Base-by-base conservation (phyloP, 1,284 basidiomycete species). In the Sporisorium graminicola region DNA sequence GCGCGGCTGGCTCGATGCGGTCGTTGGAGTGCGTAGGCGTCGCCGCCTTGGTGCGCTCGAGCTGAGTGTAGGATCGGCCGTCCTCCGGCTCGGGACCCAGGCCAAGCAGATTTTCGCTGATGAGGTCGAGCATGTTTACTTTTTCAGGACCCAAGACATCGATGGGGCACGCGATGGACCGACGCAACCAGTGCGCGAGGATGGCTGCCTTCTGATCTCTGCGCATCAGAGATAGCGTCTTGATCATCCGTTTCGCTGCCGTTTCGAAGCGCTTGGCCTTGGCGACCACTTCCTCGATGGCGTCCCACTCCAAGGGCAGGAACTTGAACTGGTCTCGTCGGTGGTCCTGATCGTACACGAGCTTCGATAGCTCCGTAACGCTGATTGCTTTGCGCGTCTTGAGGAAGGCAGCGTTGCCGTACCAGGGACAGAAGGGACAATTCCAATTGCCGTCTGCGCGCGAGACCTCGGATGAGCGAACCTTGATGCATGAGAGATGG, bases 391-490 rank as follows among this genome's bases (percentile, higher is more conserved):
- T 70, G 43, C 68, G 68, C n/a, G 12, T 50, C 50, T 72, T 75
- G 58, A 71, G 58, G 49, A 72, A 51, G 9, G 59, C 31, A 14
- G 63, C 37, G 22, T 33, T 51, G 47, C 49, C 58, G 51, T 40
- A 42, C 62, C 65, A 72, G 12, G 77, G 73, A 55, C 83, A 85
- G 65, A 85, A 74, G 18, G 71, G 74, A 43, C 83, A 85, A 2
- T 33, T 44, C 79, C 79, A 85, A 31, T 55, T 59, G 26, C 60
- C 55, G 24, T 62, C 70, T n/a, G 70, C 73, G 42, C 74, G 64
- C 14, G 69, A 50, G 0, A 65, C 74, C 52, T 73, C 62, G 13
- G 56, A 52, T 0, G 64, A 46, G 20, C 58, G 62, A 8, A 77
- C 60, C 43, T 79, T 78, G 47, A 83, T 74, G 67, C 82, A 83